Base-by-base conservation (phyloP, 2,329 filamentous ascomycete species). In the Knoxdaviesia capensis region DNA sequence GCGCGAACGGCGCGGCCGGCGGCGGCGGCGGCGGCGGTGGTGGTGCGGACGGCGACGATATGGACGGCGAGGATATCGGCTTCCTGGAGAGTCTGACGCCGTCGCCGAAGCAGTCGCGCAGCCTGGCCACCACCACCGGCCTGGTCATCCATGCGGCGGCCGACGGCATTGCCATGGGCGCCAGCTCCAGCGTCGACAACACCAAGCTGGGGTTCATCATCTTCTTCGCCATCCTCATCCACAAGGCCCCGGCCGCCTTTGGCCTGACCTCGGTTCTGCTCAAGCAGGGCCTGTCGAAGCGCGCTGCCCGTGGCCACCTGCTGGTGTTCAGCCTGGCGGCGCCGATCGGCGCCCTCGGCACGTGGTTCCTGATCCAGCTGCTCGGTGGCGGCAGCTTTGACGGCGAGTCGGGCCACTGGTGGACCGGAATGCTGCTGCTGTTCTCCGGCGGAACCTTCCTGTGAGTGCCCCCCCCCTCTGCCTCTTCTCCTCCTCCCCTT, bases 371-470 rank as follows among this genome's bases (percentile, higher is more conserved):
- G 41, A 80, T 93, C 7, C 76, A 79, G 44, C 57, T 90, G 36
- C 57, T 90, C 1, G 81, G 78, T 45, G 73, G 82, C 46, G 73
- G 82, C 45, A 63, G 71, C 43, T 54, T 64, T 47, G 60, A 65
- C 56, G 72, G 77, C 41, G 69, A 74, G 39, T 66, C 68, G 20
- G 75, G 82, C 44, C 74, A 77, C 51, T 94, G 85, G 77, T 87
- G 83, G 65, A 96, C 88, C 0, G 90, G 90, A 29, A 84, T 94
- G 67, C 63, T 96, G 37, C 64, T 98, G 6, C 64, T 96, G n/a
- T 98, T 98, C 56, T 94, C 85, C 0, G 90, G 81, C 1, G 90
- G 90, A 10, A 98, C 90, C 0, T 98, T 98, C 55, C 60, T 98
- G 80, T 94, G 63, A 71, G 82, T 57, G 11, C 30, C 31, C 38